Percentiles rank a stretch among this genome's conserved stretches.
phyloP scores from a whole-genome alignment of 129 eudicot species.

The Gnaphalium uliginosum region DNA sequence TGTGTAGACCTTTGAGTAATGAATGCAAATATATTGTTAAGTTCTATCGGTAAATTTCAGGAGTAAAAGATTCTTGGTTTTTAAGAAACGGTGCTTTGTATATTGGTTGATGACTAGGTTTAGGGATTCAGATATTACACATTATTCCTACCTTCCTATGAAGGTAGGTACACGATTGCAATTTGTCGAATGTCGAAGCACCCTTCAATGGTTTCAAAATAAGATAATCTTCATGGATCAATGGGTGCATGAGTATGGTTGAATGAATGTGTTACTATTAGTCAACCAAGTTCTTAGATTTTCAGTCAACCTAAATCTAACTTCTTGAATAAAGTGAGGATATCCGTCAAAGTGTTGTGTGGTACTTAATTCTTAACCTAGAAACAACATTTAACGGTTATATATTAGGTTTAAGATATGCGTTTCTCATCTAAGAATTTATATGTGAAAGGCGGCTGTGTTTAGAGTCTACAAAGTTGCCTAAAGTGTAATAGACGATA shows the following conservation, averaged over 20 bases:
- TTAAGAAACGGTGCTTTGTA: not conserved
- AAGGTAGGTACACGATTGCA: not conserved
- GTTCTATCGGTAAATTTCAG: not conserved
- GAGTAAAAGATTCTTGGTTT: not conserved
- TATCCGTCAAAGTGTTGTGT: not conserved
- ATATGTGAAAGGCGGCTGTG: not conserved
- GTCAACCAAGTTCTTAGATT: not conserved
- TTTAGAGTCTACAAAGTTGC: slow-evolving; percentile 12
- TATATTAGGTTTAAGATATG: not conserved
- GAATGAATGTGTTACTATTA: not conserved
- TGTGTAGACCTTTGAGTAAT: not conserved
- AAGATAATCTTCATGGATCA: not conserved
- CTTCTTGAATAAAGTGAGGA: not conserved
- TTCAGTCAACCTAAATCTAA: not conserved
- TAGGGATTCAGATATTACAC: not conserved
- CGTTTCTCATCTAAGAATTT: not conserved
- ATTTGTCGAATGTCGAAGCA: not conserved
- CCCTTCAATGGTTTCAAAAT: not conserved
- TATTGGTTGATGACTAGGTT: slow-evolving; percentile 6
- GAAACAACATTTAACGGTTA: not conserved
- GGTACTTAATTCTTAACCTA: not conserved
- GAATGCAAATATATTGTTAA: not conserved
- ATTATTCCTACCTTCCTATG: not conserved
- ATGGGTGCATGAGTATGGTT: not conserved
- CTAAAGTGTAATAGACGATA: not conserved